Base-by-base conservation (phyloP, 2,329 filamentous ascomycete species). In the Thyridium curvatum region DNA sequence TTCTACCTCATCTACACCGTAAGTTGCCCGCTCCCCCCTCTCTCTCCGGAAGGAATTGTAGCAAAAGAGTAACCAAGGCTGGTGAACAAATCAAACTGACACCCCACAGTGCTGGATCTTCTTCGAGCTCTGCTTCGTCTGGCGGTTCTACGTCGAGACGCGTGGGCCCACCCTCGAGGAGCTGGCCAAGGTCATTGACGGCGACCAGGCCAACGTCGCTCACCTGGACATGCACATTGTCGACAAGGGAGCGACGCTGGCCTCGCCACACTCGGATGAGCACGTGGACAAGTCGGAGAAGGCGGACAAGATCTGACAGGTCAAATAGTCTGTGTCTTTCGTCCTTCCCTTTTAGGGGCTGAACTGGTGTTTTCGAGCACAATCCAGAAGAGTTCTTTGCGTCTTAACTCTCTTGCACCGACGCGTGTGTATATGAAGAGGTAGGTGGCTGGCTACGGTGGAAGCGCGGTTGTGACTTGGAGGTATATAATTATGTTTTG, bases 151-250 rank as follows among this genome's bases (percentile, higher is more conserved):
- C 52, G 61, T 81, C 47, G 79, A 84, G 61, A 83, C 79, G 30
- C 71, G 69, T 47, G 77, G 78, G 26, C 74, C 75, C 3, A 82
- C 79, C 14, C 76, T 83, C 29, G 79, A 83, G 60, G 78, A 83
- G 58, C 69, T 84, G 35, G 77, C 75, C 53, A 77, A 76, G 61
- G 71, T 83, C 59, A 82, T 83, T 57, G 79, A 83, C 48, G 79
- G 77, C 30, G 72, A 79, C 26, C 60, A 71, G 14, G 77, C 74
- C 29, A 48, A 59, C 34, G 70, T 72, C 13, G 68, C 62, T 6
- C 60, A 64, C 41, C 42, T 73, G 39, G 64, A 73, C 48, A 51
- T 72, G 31, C 55, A 60, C 32, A 56, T 67, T 53, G 55, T 68
- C 38, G 65, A 70, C 56, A 66, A 69, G 55, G 66, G 70, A 47